Conservation (phyloP, 2,329 filamentous ascomycete genomes). For the Ceratocystis lukuohia region DNA sequence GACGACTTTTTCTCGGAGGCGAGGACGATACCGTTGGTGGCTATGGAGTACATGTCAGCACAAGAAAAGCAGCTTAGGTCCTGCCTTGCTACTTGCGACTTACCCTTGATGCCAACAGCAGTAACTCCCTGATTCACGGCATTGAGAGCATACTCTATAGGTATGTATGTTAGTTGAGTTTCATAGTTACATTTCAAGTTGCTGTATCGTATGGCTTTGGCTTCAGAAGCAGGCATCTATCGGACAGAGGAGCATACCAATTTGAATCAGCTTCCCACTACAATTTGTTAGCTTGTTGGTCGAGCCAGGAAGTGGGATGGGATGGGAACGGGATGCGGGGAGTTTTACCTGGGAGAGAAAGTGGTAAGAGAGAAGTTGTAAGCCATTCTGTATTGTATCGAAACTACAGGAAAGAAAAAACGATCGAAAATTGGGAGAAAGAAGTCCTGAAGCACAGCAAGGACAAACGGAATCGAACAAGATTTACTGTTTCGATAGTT, state of each 20-base stretch:
- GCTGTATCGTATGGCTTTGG: background rate
- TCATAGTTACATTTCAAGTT: background rate
- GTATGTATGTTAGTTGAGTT: background rate
- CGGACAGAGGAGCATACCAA: conserved; percentile 41
- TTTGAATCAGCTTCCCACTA: conserved; percentile 98
- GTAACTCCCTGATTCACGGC: conserved; percentile 99
- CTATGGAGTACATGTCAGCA: conserved; percentile 34
- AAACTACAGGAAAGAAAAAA: background rate
- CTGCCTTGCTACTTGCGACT: conserved; percentile 20
- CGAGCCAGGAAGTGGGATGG: conserved; percentile 21
- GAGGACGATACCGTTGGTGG: conserved; percentile 96
- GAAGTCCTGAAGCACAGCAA: background rate
- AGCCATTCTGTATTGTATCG: conserved; percentile 18
- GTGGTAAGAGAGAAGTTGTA: conserved; percentile 81
- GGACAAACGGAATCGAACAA: background rate
- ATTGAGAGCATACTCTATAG: conserved; percentile 90
- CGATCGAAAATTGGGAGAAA: conserved; percentile 9
- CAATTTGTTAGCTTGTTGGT: conserved; percentile 28
- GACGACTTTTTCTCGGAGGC: conserved; percentile 99
- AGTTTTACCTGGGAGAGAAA: conserved; percentile 88
- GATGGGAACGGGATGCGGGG: conserved; percentile 14
- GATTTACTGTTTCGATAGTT: conserved; percentile 8
- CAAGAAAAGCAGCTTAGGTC: background rate
- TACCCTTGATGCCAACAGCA: conserved; percentile 95
- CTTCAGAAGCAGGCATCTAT: background rate